Evolutionary conservation across 1,284 basidiomycete genomes (phyloP), one percentile per base, ranked within the genome.

Genomic region (Retiboletus fuscus): DNA sequence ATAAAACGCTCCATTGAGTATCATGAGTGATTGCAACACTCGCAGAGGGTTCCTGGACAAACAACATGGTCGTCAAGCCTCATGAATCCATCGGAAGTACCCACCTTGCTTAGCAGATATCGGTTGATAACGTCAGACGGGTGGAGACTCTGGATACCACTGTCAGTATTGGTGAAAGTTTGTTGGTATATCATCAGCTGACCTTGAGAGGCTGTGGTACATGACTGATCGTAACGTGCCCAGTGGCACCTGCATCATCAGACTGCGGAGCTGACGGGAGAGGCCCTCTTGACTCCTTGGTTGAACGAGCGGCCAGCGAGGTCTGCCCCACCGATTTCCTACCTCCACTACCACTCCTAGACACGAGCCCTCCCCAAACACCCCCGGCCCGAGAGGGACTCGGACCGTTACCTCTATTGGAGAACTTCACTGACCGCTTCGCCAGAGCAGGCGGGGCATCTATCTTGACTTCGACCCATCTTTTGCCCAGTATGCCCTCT

Each of bases 111-210:
- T 1, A 75, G n/a, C n/a, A 75, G 47, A 61, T 73, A 77, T 46
- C 66, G 64, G n/a, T 76, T 75, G 51, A 75, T 24, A 16, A 66
- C 11, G 8, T 75, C 74, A 16, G 74, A 64, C 3, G 72, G 75
- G n/a, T 75, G 75, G 47, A 67, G 8, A 26, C 57, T 64, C 71
- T 72, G 28, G 7, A 43, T 55, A 28, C 39, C 3, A 28, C 12
- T 30, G 43, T 72, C 49, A 73, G 30, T 24, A 70, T 53, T 12
- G 22, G 18, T 24, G 16, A 61, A 15, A 11, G 10, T 16, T 8
- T 20, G 22, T 11, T 22, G 4, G 24, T 8, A 43, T 43, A 26
- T 12, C 20, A 12, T 34, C 12, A 16, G 15, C 72, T 44, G 39
- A 74, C 71, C 72, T 44, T 57, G 15, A 61, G 26, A 30, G 61